Evolutionary conservation across 2,329 filamentous ascomycete genomes (phyloP), one percentile per base, ranked within the genome.

Genomic region (Emmonsia crescens): DNA sequence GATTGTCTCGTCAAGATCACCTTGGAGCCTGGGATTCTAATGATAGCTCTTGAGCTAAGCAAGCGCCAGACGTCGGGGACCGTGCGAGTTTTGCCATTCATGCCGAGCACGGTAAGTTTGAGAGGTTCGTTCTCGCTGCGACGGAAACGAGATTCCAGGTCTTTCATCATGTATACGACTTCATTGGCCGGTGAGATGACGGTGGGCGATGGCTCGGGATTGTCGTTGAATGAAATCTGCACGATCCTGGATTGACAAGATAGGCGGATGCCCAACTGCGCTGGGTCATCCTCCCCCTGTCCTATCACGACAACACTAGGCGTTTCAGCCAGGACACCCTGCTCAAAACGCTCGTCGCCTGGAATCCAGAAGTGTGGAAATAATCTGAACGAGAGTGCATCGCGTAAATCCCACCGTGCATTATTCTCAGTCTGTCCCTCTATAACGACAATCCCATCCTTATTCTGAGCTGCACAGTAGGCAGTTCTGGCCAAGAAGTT

Each of bases 1-100:
- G 71, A 74, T 59, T 72, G 71, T 65, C 78, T 80, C 14, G 69
- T 68, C 8, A 81, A 71, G 1, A 71, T 64, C 19, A 79, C 66
- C 2, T 67, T 65, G 10, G 72, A 76, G 5, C 74, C 74, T 0
- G 77, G 76, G 24, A 80, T 70, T 4, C 66, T 69, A 49, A 81
- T 68, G 59, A 68, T 75, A 1, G 70, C 62, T 38, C 62, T 66
- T 42, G 65, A 67, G 8, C 64, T 59, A 51, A 78, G 67, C 3
- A 76, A 60, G 8, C 65, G 69, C 72, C 75, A 76, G 1, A 75
- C 65, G 61, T 78, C 64, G 2, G 60, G 61, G 10, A 74, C 27
- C 5, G 19, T 61, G 1, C 61, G 68, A 5, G 63, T 67, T 42
- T 75, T 76, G 10, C 78, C 78, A 62, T 80, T 80, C 70, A 75